Percentiles rank a stretch among this genome's conserved stretches.
These are phyloP conservation scores for Colletotrichum sojae DNA, from an alignment of 2,329 filamentous ascomycete genomes.

Conservation along the genomic window DNA sequence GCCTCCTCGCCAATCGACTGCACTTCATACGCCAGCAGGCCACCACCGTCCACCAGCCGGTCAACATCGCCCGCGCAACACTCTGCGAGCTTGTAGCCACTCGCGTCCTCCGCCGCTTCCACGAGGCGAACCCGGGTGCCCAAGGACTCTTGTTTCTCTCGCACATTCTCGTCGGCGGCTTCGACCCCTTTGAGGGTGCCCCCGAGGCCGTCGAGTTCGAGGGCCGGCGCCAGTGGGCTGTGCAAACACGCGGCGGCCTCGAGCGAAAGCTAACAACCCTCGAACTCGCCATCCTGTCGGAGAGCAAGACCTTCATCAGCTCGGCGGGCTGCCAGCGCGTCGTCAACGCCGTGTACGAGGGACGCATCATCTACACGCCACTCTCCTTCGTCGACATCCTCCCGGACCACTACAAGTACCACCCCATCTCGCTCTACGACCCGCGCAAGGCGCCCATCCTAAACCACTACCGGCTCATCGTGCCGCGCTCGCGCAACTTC, in stretches of 20 bases:
- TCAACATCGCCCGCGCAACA: slow-evolving; percentile 76
- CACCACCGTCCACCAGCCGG: slow-evolving; percentile 76
- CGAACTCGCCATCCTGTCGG: slow-evolving; percentile 80
- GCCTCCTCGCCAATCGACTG: slow-evolving; percentile 78
- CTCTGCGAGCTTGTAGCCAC: slow-evolving; percentile 79
- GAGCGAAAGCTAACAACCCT: slow-evolving; percentile 75
- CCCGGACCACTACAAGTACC: slow-evolving; percentile 80
- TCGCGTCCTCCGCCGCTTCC: slow-evolving; percentile 75
- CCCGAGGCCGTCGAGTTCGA: slow-evolving; percentile 67
- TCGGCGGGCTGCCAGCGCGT: slow-evolving; percentile 78
- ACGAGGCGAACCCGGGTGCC: slow-evolving; percentile 76
- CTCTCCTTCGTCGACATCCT: slow-evolving; percentile 80
- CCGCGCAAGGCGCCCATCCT: slow-evolving; percentile 75
- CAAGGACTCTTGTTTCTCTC: slow-evolving; percentile 75
- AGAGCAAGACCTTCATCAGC: slow-evolving; percentile 77
- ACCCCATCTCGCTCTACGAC: slow-evolving; percentile 79
- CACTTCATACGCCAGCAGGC: slow-evolving; percentile 79
- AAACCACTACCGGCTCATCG: slow-evolving; percentile 80
- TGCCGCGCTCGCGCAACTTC: slow-evolving; percentile 76
- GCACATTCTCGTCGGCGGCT: slow-evolving; percentile 78
- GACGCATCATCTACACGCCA: slow-evolving; percentile 79
- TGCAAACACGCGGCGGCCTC: slow-evolving; percentile 55
- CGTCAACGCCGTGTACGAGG: slow-evolving; percentile 78
- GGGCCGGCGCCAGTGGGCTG: slow-evolving; percentile 52
- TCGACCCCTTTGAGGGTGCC: slow-evolving; percentile 80